Conservation (phyloP, 306 rosid genomes). For the Comarum palustre region DNA sequence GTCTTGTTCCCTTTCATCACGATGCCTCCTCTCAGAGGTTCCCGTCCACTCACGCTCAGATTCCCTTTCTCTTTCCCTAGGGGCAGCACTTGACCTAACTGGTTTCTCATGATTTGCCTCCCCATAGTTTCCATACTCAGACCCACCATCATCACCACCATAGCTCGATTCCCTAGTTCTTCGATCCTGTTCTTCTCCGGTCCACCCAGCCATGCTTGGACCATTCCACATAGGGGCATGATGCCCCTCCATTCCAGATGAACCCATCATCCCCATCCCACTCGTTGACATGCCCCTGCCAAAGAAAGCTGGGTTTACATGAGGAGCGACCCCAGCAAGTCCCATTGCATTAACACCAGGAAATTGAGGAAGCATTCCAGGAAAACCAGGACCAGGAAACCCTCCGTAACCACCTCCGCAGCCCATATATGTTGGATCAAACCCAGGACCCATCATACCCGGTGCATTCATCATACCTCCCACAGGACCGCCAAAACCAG, state of each 20-base stretch:
- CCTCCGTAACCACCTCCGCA: slow-evolving; percentile 53
- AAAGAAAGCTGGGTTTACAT: slow-evolving; percentile 56
- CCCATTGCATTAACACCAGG: slow-evolving; percentile 42
- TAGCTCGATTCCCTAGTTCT: slow-evolving; percentile 49
- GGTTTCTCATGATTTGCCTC: slow-evolving; percentile 43
- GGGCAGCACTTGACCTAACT: slow-evolving; percentile 35
- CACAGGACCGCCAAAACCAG: slow-evolving; percentile 40
- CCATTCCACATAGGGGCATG: slow-evolving; percentile 45
- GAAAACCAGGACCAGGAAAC: slow-evolving; percentile 43
- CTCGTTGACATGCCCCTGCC: slow-evolving; percentile 45
- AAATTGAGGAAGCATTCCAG: slow-evolving; percentile 48
- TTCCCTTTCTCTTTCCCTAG: slow-evolving; percentile 43
- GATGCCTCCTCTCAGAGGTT: slow-evolving; percentile 46
- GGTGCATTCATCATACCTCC: slow-evolving; percentile 46
- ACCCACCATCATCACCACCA: slow-evolving; percentile 51
- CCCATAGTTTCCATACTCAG: slow-evolving; percentile 41
- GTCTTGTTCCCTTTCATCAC: slow-evolving; percentile 48
- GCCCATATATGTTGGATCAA: slow-evolving; percentile 50
- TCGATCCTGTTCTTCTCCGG: slow-evolving; percentile 42
- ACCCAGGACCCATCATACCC: slow-evolving; percentile 51
- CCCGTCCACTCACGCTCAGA: slow-evolving; percentile 50
- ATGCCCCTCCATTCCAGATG: slow-evolving; percentile 43
- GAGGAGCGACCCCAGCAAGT: slow-evolving; percentile 49
- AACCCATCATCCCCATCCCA: slow-evolving; percentile 54
- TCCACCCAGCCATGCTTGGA: slow-evolving; percentile 47